These are phyloP conservation scores for Artemisia argyi DNA, from an alignment of 129 eudicot species.

Conservation along the genomic window DNA sequence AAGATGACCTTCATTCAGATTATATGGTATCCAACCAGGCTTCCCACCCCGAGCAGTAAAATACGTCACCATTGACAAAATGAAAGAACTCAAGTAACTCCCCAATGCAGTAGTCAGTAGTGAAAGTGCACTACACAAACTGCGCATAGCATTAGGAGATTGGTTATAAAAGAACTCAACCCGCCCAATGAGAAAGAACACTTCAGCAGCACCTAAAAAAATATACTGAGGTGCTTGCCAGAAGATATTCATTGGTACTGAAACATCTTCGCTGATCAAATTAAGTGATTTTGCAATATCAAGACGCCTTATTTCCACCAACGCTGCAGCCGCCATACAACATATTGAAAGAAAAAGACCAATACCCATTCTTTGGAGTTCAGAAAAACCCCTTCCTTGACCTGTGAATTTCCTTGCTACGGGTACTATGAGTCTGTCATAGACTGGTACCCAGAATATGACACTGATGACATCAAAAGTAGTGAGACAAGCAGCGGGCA, in stretches of 20 bases:
- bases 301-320: slow-evolving; percentile 36
- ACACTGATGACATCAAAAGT: slow-evolving; percentile 41
- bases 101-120: background rate
- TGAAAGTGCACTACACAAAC: background rate
- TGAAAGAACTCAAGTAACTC: too few species aligned
- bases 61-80: too few species aligned
- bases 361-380: slow-evolving; percentile 40
- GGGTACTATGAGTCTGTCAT: slow-evolving; percentile 40
- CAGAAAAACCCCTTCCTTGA: slow-evolving; percentile 31
- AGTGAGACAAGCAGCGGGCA: slow-evolving; percentile 47
- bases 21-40: too few species aligned
- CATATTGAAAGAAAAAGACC: slow-evolving; percentile 37
- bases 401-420: slow-evolving; percentile 30
- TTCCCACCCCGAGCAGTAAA: too few species aligned
- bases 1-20: too few species aligned
- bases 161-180: background rate
- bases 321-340: slow-evolving; percentile 31
- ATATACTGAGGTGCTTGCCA: slow-evolving; percentile 41
- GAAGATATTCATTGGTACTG: slow-evolving; percentile 29
- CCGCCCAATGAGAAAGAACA: background rate
- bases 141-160: background rate
- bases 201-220: slow-evolving; percentile 20
- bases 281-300: slow-evolving; percentile 23
- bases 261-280: slow-evolving; percentile 3
- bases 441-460: slow-evolving; percentile 40